Evolutionary conservation across 352 stramenopile species (phyloP), one percentile per base, ranked within the genome.

Genomic region (Pythium guiyangense): DNA sequence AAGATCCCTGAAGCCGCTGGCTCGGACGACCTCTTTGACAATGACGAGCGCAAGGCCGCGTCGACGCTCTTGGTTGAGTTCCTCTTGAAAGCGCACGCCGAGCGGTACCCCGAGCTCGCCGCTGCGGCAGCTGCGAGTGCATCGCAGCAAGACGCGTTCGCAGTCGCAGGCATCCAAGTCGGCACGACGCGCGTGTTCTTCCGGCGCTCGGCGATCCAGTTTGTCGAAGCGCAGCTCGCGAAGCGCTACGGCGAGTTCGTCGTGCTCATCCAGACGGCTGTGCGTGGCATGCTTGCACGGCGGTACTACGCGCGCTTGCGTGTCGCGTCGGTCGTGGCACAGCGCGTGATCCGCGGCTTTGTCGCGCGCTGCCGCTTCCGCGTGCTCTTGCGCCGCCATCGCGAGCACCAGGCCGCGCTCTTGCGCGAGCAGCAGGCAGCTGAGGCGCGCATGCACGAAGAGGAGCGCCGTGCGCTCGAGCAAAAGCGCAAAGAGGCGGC

Each of bases 191-290:
- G 81, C 27, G 80, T 94, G 31, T 94, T 94, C 49, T 94, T 94
- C 64, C 84, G 84, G 35, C 80, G 84, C 6, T 81, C 79, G 9
- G 82, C 80, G 1, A 94, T 94, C 57, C 84, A 94, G 63, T 92
- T 90, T 27, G 84, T 92, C 12, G 84, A 94, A 61, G 84, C 79
- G 12, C 84, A 94, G 62, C 67, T 94, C 10, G 82, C 84, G 15
- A 94, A 94, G 63, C 79, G 84, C 5, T 91, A 94, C 35, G 82
- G 78, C 45, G 84, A 94, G 53, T 92, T 94, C 39, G 83, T 94
- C 37, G 80, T 94, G 39, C 71, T 94, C 15, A 94, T 94, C 47
- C 84, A 94, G 43, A 68, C 82, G 47, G 66, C 70, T n/a, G 81
- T 70, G 42, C 84, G 84, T 31, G 77, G 82, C 0, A 65, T 89